Base-by-base conservation (phyloP, 139 green algal species). In the Chlamydomonas sphaeroides region DNA sequence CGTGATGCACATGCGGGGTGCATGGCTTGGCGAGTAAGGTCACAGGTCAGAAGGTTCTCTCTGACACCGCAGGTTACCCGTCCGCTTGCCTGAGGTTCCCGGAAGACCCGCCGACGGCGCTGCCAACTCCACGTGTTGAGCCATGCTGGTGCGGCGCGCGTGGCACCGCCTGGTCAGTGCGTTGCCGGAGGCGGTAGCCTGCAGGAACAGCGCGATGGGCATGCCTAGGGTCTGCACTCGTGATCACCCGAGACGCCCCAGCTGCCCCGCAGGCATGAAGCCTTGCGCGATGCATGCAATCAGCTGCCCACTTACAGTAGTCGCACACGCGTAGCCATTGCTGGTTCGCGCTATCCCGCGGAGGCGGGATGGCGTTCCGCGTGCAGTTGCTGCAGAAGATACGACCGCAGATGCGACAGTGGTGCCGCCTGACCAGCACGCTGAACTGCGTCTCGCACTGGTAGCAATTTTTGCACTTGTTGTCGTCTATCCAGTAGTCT, bases 381-480 rank as follows among this genome's bases (percentile, higher is more conserved):
- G 88, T 89, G 78, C 90, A 94, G 73, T 81, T 86, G n/a, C 45
- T 71, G 65, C 90, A 94, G 61, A 93, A 94, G 0, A 88, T 84
- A 5, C 84, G 77, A 0, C 88, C 89, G 66, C 90, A 94, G 17
- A 89, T 80, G 2, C 87, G 68, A 68, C 90, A 94, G 80, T 90
- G 83, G 75, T 93, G 89, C n/a, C 88, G 80, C 28, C 89, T 76
- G 33, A 79, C 80, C 21, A 87, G 65, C 1, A 88, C 45, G 41
- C 48, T 84, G 62, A 93, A 93, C 8, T 70, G 69, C 28, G 66
- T 59, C 56, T 91, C 89, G 59, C 89, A 93, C 17, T 91, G 85
- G 53, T 88, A 91, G 66, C 89, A 93, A 5, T 49, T 70, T 41
- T 86, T 91, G 38, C 78, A 79, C 57, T 89, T 86, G 32, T 48